Percentiles rank a stretch among this genome's conserved stretches.
Evolutionary conservation across 1,139 yeast species (phyloP).

Genomic region (Wickerhamomyces sp.): DNA sequence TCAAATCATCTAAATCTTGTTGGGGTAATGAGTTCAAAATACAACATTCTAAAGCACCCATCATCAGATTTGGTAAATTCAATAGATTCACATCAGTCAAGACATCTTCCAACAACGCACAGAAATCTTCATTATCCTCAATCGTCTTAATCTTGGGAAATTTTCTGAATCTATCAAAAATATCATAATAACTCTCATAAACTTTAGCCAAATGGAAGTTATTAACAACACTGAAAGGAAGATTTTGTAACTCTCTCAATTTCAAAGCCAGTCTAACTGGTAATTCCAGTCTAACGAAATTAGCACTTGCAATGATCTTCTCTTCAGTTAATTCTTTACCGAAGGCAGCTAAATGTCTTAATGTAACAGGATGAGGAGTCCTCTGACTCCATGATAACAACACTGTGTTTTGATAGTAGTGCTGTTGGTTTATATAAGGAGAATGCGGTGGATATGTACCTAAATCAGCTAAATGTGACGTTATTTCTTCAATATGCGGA

Average conservation of each 20-base stretch:
- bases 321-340: slow-evolving; percentile 73
- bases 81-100: slow-evolving; percentile 70
- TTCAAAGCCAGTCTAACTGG: slow-evolving; percentile 82
- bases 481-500: slow-evolving; percentile 19
- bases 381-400: slow-evolving; percentile 60
- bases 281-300: slow-evolving; percentile 79
- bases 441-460: slow-evolving; percentile 27
- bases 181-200: slow-evolving; percentile 82
- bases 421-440: slow-evolving; percentile 42
- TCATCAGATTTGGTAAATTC: slow-evolving; percentile 81
- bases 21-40: slow-evolving; percentile 59
- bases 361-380: slow-evolving; percentile 82
- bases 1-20: slow-evolving; percentile 59
- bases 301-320: slow-evolving; percentile 76
- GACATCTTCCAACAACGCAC: slow-evolving; percentile 54
- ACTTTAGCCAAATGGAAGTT: slow-evolving; percentile 83
- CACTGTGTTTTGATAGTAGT: slow-evolving; percentile 80
- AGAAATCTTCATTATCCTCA: slow-evolving; percentile 71
- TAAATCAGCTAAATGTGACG: slow-evolving; percentile 22
- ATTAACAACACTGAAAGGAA: slow-evolving; percentile 81
- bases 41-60: slow-evolving; percentile 87
- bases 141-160: slow-evolving; percentile 61
- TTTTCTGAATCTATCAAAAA: slow-evolving; percentile 79
- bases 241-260: slow-evolving; percentile 68
- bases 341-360: slow-evolving; percentile 83